These are phyloP conservation scores for Trifolium fragiferum DNA, from an alignment of 306 rosid species.

Conservation along the genomic window DNA sequence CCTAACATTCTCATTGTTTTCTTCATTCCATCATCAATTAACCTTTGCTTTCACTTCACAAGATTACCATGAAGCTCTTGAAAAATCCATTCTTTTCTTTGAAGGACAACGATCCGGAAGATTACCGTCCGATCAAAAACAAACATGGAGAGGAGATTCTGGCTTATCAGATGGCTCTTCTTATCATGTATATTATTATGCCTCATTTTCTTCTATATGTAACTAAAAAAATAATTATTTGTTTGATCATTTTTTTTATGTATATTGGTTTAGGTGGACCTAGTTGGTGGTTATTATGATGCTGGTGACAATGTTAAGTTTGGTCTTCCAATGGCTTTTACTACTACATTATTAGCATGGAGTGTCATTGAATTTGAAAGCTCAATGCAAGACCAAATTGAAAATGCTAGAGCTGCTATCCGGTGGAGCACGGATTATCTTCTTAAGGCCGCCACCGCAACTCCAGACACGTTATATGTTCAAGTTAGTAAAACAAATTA, in stretches of 20 bases:
- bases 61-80: constrained; percentile 71
- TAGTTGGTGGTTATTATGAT: constrained; percentile 93
- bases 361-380: constrained; percentile 84
- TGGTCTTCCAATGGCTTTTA: constrained; percentile 94
- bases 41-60: constrained; percentile 61
- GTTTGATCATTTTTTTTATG: background rate
- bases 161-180: constrained; percentile 89
- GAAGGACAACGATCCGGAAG: constrained; percentile 85
- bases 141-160: constrained; percentile 76
- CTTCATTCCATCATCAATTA: constrained; percentile 36
- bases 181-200: constrained; percentile 53
- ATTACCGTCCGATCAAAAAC: constrained; percentile 69
- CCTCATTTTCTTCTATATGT: background rate
- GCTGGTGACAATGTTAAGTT: constrained; percentile 94
- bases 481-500: constrained; percentile 53
- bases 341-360: constrained; percentile 86
- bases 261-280: constrained; percentile 64
- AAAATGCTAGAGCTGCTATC: constrained; percentile 69
- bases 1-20: constrained; percentile 13
- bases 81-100: constrained; percentile 82
- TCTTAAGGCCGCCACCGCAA: constrained; percentile 74
- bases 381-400: constrained; percentile 66
- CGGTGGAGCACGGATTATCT: constrained; percentile 85
- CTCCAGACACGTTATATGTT: constrained; percentile 81
- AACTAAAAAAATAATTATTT: background rate